A percentile compares a stretch with the other conserved stretches of the same genome.
These are phyloP conservation scores for Sclerotinia spermophila DNA, from an alignment of 2,329 filamentous ascomycete genomes.

Conservation along the genomic window DNA sequence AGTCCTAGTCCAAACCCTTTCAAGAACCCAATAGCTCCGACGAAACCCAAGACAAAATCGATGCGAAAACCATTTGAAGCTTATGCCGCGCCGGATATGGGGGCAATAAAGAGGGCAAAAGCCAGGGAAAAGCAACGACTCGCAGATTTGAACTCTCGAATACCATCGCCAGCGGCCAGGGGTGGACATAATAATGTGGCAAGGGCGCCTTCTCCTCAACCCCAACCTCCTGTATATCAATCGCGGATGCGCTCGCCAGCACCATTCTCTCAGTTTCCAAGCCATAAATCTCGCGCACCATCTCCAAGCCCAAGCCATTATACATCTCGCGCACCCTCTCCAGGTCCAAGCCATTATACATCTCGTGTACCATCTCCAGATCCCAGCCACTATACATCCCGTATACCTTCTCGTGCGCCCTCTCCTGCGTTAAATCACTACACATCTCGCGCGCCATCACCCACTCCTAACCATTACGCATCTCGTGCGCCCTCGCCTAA, in stretches of 20 bases:
- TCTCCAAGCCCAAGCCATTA: slow-evolving; percentile 9
- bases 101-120: slow-evolving; percentile 50
- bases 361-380: slow-evolving; percentile 38
- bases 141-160: slow-evolving; percentile 28
- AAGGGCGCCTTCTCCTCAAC: slow-evolving; percentile 34
- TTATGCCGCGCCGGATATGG: slow-evolving; percentile 62
- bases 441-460: background rate
- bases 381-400: slow-evolving; percentile 36
- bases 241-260: slow-evolving; percentile 42
- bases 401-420: slow-evolving; percentile 28
- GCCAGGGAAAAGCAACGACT: slow-evolving; percentile 33
- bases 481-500: slow-evolving; percentile 34
- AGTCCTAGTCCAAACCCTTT: slow-evolving; percentile 36
- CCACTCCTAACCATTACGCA: slow-evolving; percentile 34
- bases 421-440: slow-evolving; percentile 3
- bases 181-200: slow-evolving; percentile 26
- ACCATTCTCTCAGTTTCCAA: slow-evolving; percentile 24
- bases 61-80: slow-evolving; percentile 66
- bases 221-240: slow-evolving; percentile 29
- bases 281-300: slow-evolving; percentile 5
- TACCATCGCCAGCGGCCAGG: slow-evolving; percentile 31
- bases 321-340: background rate
- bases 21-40: slow-evolving; percentile 32
- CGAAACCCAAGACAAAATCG: slow-evolving; percentile 49
- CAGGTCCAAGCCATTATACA: slow-evolving; percentile 32